These are phyloP conservation scores for Fusarium fujikuroi DNA, from an alignment of 2,329 filamentous ascomycete species.

Conservation along the genomic window DNA sequence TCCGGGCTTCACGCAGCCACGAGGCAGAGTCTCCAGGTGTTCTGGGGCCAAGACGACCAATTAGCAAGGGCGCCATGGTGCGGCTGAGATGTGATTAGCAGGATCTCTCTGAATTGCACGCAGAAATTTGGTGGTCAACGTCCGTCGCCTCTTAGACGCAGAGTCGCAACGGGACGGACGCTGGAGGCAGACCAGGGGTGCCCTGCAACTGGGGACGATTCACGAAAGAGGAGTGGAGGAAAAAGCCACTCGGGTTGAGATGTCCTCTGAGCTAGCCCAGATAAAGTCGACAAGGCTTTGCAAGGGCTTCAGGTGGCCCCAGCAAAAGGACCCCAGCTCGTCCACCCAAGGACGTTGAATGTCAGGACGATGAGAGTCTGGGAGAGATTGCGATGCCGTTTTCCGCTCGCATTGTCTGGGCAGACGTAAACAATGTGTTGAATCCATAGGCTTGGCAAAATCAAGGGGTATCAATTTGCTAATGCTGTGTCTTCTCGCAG, in stretches of 20 bases:
- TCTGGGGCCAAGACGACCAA: slow-evolving; percentile 23
- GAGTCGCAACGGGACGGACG: slow-evolving; percentile 4
- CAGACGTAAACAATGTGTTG: slow-evolving; percentile 12
- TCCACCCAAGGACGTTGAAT: slow-evolving; percentile 5
- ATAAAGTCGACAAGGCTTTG: slow-evolving; percentile 24
- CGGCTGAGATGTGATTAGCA: slow-evolving; percentile 40
- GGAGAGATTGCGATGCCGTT: slow-evolving; percentile 22
- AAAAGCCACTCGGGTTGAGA: slow-evolving; percentile 16
- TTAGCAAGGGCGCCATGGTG: slow-evolving; percentile 25
- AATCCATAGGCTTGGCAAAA: slow-evolving; percentile 6
- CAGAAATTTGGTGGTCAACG: slow-evolving; percentile 18
- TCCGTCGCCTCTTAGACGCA: slow-evolving; percentile 19
- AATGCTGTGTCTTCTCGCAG: background rate
- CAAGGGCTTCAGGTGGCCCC: slow-evolving; percentile 23
- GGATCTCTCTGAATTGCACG: slow-evolving; percentile 16
- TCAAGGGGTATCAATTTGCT: slow-evolving; percentile 4
- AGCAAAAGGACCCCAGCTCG: slow-evolving; percentile 9
- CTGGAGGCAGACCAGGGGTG: slow-evolving; percentile 16
- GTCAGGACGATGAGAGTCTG: slow-evolving; percentile 1
- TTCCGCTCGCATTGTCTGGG: slow-evolving; percentile 30
- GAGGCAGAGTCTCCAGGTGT: slow-evolving; percentile 33
- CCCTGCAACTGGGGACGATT: slow-evolving; percentile 9
- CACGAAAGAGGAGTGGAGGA: slow-evolving; percentile 16
- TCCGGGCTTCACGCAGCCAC: slow-evolving; percentile 26
- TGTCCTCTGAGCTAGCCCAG: slow-evolving; percentile 7